These are phyloP conservation scores for Chlamydomonas incerta DNA, from an alignment of 139 green algal species.

Conservation along the genomic window DNA sequence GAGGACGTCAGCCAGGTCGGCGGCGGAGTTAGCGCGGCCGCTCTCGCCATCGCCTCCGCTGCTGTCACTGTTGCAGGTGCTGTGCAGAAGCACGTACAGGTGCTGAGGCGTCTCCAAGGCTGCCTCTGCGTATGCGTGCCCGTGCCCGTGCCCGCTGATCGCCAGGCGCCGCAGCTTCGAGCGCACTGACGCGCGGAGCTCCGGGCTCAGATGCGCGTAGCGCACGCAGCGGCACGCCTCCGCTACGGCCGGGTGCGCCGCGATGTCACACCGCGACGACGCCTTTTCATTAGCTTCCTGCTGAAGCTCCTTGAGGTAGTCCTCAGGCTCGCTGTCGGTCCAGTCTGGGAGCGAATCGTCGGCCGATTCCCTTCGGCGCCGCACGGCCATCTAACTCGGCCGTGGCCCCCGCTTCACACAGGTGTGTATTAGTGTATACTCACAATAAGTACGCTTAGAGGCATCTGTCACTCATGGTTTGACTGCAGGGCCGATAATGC, in stretches of 20 bases:
- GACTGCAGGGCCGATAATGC: too few relatives aligned
- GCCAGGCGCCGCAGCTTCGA: background rate
- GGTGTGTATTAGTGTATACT: too few relatives aligned
- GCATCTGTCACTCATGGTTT: too few relatives aligned
- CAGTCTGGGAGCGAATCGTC: slow-evolving; percentile 5
- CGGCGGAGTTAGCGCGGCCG: too few relatives aligned
- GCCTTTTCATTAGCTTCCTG: background rate
- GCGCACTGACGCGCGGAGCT: background rate
- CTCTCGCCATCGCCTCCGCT: background rate
- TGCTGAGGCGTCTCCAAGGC: background rate
- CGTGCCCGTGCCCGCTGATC: too few relatives aligned
- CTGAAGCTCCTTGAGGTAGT: background rate
- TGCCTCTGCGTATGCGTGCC: background rate
- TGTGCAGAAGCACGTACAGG: background rate
- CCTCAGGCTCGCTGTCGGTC: background rate
- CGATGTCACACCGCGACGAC: background rate
- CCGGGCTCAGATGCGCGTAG: background rate
- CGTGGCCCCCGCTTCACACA: too few relatives aligned
- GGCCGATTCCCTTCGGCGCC: background rate
- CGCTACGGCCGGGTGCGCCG: background rate
- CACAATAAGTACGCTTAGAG: too few relatives aligned
- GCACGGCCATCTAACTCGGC: background rate
- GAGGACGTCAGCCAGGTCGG: background rate
- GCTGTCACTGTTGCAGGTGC: background rate
- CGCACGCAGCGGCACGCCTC: background rate